phyloP scores from a whole-genome alignment of 495 filamentous ascomycete species.

The Penicillium malachiteum region DNA sequence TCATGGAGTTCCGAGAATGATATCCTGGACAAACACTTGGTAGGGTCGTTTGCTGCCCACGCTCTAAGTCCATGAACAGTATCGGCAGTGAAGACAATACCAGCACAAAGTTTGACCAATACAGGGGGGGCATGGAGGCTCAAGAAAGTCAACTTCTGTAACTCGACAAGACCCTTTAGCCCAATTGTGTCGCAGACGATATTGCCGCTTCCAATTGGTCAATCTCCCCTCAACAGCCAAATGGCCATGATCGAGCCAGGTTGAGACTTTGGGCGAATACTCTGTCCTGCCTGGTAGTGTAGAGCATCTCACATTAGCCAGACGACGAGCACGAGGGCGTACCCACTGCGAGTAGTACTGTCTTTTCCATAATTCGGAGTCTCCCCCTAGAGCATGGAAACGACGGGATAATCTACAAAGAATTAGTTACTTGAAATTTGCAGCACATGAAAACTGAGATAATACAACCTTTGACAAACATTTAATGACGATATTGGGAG shows the following conservation, averaged over 20 bases:
- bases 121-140: slow-evolving; percentile 55
- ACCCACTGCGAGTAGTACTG: slow-evolving; percentile 90
- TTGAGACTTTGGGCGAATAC: slow-evolving; percentile 70
- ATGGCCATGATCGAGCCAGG: slow-evolving; percentile 78
- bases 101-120: slow-evolving; percentile 70
- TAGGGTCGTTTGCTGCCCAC: slow-evolving; percentile 67
- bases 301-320: slow-evolving; percentile 63
- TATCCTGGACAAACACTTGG: slow-evolving; percentile 31
- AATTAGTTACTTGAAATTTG: slow-evolving; percentile 2
- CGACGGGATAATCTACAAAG: slow-evolving; percentile 66
- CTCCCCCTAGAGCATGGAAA: slow-evolving; percentile 70
- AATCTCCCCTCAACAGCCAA: slow-evolving; percentile 49
- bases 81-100: slow-evolving; percentile 79
- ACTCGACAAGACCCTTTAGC: slow-evolving; percentile 76
- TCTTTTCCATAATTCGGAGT: slow-evolving; percentile 89
- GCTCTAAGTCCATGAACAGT: slow-evolving; percentile 64
- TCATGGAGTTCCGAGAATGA: slow-evolving; percentile 13
- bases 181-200: slow-evolving; percentile 92
- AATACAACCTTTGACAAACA: slow-evolving; percentile 60
- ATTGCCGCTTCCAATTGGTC: slow-evolving; percentile 87
- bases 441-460: background rate
- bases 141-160: slow-evolving; percentile 68
- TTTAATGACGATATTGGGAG: slow-evolving; percentile 68
- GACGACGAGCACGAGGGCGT: slow-evolving; percentile 72
- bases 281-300: slow-evolving; percentile 43